phyloP scores from a whole-genome alignment of 2,329 filamentous ascomycete genomes.

The Penicillium freii region DNA sequence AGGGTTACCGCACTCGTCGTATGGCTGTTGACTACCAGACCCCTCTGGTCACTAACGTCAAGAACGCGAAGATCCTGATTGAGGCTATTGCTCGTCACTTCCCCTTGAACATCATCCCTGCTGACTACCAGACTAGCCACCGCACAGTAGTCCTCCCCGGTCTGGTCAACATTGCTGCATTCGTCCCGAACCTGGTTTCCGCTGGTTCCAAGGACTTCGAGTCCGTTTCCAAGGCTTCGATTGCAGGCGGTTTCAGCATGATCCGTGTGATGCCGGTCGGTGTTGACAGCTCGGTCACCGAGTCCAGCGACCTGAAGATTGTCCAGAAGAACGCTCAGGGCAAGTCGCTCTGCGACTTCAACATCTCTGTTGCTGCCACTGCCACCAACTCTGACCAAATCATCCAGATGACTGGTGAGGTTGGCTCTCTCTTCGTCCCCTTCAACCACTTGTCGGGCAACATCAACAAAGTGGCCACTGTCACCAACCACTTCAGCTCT shows the following conservation, averaged over 20 bases:
- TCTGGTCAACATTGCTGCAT: conserved; percentile 75
- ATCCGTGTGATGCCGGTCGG: conserved; percentile 75
- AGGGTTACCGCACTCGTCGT: conserved; percentile 91
- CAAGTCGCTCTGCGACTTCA: conserved; percentile 72
- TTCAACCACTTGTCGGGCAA: conserved; percentile 80
- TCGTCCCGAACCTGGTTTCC: conserved; percentile 70
- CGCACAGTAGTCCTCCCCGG: conserved; percentile 70
- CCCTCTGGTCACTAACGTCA: conserved; percentile 95
- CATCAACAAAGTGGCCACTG: conserved; percentile 77
- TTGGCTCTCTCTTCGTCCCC: conserved; percentile 77
- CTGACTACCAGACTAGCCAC: conserved; percentile 91
- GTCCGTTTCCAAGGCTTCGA: conserved; percentile 68
- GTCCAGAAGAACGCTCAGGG: conserved; percentile 69
- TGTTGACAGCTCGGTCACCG: conserved; percentile 68
- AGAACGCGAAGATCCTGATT: conserved; percentile 96
- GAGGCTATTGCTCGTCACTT: conserved; percentile 91
- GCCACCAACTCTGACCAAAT: conserved; percentile 73
- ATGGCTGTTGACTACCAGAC: conserved; percentile 99
- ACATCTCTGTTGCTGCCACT: conserved; percentile 73
- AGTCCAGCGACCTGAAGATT: conserved; percentile 66
- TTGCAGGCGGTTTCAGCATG: conserved; percentile 76
- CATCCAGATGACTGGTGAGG: conserved; percentile 67
- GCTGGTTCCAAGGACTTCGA: conserved; percentile 66
- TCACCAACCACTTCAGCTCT: conserved; percentile 73
- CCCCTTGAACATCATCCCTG: conserved; percentile 74